Conservation (phyloP, 2,329 filamentous ascomycete genomes). For the Xylariaceae sp. region DNA sequence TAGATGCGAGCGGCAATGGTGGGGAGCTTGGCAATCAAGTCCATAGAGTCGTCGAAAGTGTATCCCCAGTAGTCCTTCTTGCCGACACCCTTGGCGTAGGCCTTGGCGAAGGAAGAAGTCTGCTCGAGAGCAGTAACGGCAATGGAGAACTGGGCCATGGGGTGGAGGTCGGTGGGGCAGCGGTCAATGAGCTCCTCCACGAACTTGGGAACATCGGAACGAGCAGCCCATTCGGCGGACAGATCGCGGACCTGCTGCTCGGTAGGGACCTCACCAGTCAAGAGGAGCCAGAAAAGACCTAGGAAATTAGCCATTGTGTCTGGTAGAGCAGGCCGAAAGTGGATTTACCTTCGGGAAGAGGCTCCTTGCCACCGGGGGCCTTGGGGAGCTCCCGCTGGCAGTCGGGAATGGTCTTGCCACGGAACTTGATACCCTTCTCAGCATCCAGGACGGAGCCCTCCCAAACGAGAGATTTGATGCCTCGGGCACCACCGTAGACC, state of each 20-base stretch:
- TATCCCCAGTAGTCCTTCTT: conserved; percentile 99
- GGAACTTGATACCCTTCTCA: conserved; percentile 99
- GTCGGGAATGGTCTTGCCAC: conserved; percentile 98
- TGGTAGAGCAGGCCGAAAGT: background rate
- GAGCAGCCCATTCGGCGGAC: conserved; percentile 97
- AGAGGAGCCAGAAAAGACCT: conserved; percentile 97
- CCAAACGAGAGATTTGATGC: conserved; percentile 98
- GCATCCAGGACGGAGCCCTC: conserved; percentile 97
- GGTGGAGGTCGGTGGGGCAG: conserved; percentile 97
- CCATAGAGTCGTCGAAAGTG: conserved; percentile 99
- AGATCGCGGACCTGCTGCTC: conserved; percentile 98
- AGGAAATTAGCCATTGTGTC: conserved; percentile 4
- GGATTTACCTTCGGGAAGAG: conserved; percentile 76
- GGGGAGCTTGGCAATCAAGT: conserved; percentile 98
- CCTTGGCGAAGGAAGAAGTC: conserved; percentile 95
- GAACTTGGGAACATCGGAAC: conserved; percentile 94
- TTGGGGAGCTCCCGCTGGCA: conserved; percentile 97
- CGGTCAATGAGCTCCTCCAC: conserved; percentile 99
- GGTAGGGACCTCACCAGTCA: conserved; percentile 94
- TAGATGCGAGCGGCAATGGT: conserved; percentile 98
- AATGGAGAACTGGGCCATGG: conserved; percentile 98
- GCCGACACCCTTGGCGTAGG: conserved; percentile 97
- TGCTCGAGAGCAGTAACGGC: conserved; percentile 98
- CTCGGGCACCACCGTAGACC: conserved; percentile 97
- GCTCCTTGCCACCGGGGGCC: conserved; percentile 93